These are phyloP conservation scores for Suhomyces faveliae DNA, from an alignment of 805 yeast genomes.

Conservation along the genomic window DNA sequence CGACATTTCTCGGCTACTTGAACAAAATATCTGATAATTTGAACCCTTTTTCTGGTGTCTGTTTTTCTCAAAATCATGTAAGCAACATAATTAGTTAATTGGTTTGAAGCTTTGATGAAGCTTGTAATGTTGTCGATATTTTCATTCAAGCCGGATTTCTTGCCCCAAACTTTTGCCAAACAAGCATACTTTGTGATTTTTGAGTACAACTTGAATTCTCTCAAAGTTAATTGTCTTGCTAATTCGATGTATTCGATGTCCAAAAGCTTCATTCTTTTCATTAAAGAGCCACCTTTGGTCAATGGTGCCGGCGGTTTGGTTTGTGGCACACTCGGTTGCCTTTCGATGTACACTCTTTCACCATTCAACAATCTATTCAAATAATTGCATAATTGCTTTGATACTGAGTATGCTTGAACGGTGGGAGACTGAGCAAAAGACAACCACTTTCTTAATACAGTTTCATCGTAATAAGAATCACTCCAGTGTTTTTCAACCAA, in stretches of 20 bases:
- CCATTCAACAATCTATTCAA: slow-evolving; percentile 29
- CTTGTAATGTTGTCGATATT: slow-evolving; percentile 44
- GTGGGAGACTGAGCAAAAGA: slow-evolving; percentile 21
- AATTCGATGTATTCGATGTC: slow-evolving; percentile 74
- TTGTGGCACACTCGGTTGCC: slow-evolving; percentile 26
- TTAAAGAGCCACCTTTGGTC: slow-evolving; percentile 25
- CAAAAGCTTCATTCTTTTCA: slow-evolving; percentile 47
- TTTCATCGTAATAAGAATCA: slow-evolving; percentile 52
- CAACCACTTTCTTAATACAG: slow-evolving; percentile 36
- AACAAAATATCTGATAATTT: slow-evolving; percentile 68
- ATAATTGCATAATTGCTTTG: slow-evolving; percentile 25
- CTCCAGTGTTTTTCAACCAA: slow-evolving; percentile 73
- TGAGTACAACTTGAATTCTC: slow-evolving; percentile 69
- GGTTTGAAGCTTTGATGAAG: slow-evolving; percentile 74
- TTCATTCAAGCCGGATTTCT: slow-evolving; percentile 56
- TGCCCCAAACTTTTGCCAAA: slow-evolving; percentile 73
- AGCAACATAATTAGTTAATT: slow-evolving; percentile 78
- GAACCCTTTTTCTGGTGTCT: slow-evolving; percentile 67
- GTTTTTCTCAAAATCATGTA: slow-evolving; percentile 65
- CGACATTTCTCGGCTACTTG: slow-evolving; percentile 77
- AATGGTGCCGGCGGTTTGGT: slow-evolving; percentile 43
- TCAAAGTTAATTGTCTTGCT: slow-evolving; percentile 82
- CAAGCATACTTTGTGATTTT: slow-evolving; percentile 71
- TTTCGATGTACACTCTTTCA: slow-evolving; percentile 26
- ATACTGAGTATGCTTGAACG: slow-evolving; percentile 26